Percentiles rank a stretch among this genome's conserved stretches.
Evolutionary conservation across 495 filamentous ascomycete genomes (phyloP).

Genomic region (Parachaetomium inaequale): DNA sequence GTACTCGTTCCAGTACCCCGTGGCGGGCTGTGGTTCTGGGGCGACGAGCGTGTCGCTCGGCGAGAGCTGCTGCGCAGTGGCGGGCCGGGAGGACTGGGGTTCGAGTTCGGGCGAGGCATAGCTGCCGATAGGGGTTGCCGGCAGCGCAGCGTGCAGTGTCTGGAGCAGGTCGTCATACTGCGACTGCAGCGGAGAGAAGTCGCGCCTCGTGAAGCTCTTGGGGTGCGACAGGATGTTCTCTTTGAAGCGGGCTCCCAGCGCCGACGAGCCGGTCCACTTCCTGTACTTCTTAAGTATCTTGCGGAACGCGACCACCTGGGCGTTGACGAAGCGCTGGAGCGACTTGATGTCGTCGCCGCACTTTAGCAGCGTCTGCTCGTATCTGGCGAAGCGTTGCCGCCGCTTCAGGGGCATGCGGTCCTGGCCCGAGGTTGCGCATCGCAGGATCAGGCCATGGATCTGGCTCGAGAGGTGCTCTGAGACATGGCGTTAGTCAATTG

Average conservation of each 20-base stretch:
- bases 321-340: constrained; percentile 58
- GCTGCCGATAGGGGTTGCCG: constrained; percentile 21
- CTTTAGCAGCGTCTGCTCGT: constrained; percentile 41
- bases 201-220: constrained; percentile 58
- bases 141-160: constrained; percentile 46
- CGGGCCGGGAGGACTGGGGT: constrained; percentile 16
- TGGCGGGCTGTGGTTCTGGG: constrained; percentile 18
- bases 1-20: constrained; percentile 63
- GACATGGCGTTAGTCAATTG: constrained; percentile 12
- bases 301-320: constrained; percentile 62
- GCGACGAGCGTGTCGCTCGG: constrained; percentile 23
- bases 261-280: constrained; percentile 66
- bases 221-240: constrained; percentile 53
- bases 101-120: constrained; percentile 18
- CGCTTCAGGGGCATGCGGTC: constrained; percentile 35
- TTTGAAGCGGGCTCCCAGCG: constrained; percentile 56
- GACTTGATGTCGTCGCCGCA: constrained; percentile 61
- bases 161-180: constrained; percentile 55
- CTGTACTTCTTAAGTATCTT: constrained; percentile 76
- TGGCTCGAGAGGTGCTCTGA: constrained; percentile 52
- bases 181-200: constrained; percentile 52
- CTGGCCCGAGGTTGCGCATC: constrained; percentile 35
- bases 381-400: constrained; percentile 48
- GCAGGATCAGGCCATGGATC: constrained; percentile 46
- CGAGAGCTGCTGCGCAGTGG: constrained; percentile 15